These are phyloP conservation scores for Aspergillus sp. DNA, from an alignment of 2,329 filamentous ascomycete species.

Conservation along the genomic window DNA sequence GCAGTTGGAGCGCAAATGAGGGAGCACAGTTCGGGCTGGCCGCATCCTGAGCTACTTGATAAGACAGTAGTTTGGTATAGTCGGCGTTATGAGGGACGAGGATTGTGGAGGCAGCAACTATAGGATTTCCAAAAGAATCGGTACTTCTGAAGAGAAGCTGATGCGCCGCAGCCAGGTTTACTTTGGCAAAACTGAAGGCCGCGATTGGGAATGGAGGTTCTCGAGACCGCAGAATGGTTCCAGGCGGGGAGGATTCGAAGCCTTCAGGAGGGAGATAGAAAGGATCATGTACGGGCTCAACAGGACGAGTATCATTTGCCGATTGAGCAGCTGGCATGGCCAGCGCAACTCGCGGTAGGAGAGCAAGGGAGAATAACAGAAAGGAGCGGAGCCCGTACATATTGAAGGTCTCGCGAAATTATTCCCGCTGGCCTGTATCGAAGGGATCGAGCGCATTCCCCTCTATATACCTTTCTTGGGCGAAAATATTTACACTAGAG, in stretches of 20 bases:
- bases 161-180: slow-evolving; percentile 25
- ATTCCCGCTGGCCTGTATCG: not conserved
- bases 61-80: slow-evolving; percentile 40
- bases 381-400: slow-evolving; percentile 1
- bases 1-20: slow-evolving; percentile 31
- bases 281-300: slow-evolving; percentile 25
- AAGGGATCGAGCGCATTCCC: not conserved
- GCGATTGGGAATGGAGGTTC: slow-evolving; percentile 24
- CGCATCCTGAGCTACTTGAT: slow-evolving; percentile 38
- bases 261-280: slow-evolving; percentile 30
- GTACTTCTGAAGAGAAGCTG: slow-evolving; percentile 45
- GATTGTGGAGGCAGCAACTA: slow-evolving; percentile 41
- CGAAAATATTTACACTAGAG: not conserved
- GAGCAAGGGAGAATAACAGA: slow-evolving; percentile 3
- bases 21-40: slow-evolving; percentile 27
- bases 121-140: slow-evolving; percentile 36
- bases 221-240: slow-evolving; percentile 28
- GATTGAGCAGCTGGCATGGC: slow-evolving; percentile 1
- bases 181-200: slow-evolving; percentile 17
- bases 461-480: not conserved
- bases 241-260: slow-evolving; percentile 25
- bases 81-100: slow-evolving; percentile 36
- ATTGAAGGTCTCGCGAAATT: not conserved
- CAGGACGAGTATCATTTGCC: slow-evolving; percentile 5
- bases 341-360: not conserved